Base-by-base conservation (phyloP, 73 alveolate genomes). In the Effrenium voratum region DNA sequence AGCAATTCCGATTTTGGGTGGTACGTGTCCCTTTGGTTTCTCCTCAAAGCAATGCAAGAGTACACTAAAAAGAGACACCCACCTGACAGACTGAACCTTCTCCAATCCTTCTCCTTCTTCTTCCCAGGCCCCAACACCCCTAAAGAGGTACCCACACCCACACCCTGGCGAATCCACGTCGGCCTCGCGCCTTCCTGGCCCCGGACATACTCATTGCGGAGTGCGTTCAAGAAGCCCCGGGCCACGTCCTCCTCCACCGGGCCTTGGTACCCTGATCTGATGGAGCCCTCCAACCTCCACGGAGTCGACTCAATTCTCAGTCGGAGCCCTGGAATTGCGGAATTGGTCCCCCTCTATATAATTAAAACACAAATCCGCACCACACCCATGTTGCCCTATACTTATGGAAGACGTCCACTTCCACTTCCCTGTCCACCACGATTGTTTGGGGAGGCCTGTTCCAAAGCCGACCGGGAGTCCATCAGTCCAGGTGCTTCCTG, bases 191-290 rank as follows among this genome's bases (percentile, higher is more conserved):
- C 91, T 43, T 15, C 70, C 45, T 79, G 47, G 8, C 68, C 34
- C 5, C 46, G 12, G 47, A 79, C 91, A 30, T 79, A 79, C 32
- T 79, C 91, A 3, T 63, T 68, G 44, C 70, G 40, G 26, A 79
- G 45, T 0, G 91, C 91, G 2, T 26, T 5, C 26, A 79, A 4
- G 68, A 79, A 79, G 46, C 36, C 12, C 1, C 68, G 91, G 6
- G 91, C 91, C 91, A 79, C 13, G 32, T 44, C 91, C 32, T 79
- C 91, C 44, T 79, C 91, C 47, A 79, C 91, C 13, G 91, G 91
- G 26, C 91, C 91, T 79, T 15, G 24, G n/a, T 8, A 36, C 1
- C 24, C 43, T 30, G n/a, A n/a, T n/a, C n/a, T n/a, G n/a, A n/a
- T n/a, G n/a, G n/a, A n/a, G n/a, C n/a, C n/a, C n/a, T n/a, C n/a